A percentile compares a stretch with the other conserved stretches of the same genome.
Conservation (phyloP, 2,329 filamentous ascomycete species). For the Lasiodiplodia sp. region DNA sequence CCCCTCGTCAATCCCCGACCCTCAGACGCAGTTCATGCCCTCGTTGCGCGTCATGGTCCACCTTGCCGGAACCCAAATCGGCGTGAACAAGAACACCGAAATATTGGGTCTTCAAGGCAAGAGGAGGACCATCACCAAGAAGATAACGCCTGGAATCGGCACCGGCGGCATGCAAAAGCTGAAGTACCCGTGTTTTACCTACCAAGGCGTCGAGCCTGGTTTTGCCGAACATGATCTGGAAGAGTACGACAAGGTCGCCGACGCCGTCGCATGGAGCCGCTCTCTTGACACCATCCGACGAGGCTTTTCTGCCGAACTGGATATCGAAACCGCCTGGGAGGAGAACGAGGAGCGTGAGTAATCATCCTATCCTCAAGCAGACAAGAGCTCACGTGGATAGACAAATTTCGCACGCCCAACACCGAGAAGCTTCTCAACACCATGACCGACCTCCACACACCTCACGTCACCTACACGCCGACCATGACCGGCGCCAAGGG, state of each 20-base stretch:
- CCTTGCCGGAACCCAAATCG: conserved; percentile 60
- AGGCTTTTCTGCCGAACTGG: conserved; percentile 62
- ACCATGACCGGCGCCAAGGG: conserved; percentile 57
- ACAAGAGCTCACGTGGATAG: conserved; percentile 34
- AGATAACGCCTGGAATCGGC: conserved; percentile 59
- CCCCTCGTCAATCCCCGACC: conserved; percentile 64
- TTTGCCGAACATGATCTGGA: conserved; percentile 77
- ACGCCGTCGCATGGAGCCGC: conserved; percentile 73
- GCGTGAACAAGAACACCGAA: conserved; percentile 57
- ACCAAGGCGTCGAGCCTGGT: conserved; percentile 64
- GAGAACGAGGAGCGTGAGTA: conserved; percentile 47
- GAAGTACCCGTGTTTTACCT: conserved; percentile 60
- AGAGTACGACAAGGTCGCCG: conserved; percentile 69
- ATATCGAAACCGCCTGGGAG: conserved; percentile 56
- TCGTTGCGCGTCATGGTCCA: conserved; percentile 63
- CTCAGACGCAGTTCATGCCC: conserved; percentile 53
- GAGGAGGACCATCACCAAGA: conserved; percentile 56
- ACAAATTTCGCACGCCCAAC: conserved; percentile 47
- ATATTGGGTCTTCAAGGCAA: conserved; percentile 63
- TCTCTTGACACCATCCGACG: conserved; percentile 66
- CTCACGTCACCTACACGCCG: conserved; percentile 53
- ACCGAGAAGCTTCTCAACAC: conserved; percentile 48
- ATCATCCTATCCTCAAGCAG: conserved; percentile 15
- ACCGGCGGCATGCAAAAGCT: conserved; percentile 55
- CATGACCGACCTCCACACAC: conserved; percentile 44